A percentile compares a stretch with the other conserved stretches of the same genome.
phyloP scores from a whole-genome alignment of 352 stramenopile genomes.

The Phytophthora macrochlamydospora region DNA sequence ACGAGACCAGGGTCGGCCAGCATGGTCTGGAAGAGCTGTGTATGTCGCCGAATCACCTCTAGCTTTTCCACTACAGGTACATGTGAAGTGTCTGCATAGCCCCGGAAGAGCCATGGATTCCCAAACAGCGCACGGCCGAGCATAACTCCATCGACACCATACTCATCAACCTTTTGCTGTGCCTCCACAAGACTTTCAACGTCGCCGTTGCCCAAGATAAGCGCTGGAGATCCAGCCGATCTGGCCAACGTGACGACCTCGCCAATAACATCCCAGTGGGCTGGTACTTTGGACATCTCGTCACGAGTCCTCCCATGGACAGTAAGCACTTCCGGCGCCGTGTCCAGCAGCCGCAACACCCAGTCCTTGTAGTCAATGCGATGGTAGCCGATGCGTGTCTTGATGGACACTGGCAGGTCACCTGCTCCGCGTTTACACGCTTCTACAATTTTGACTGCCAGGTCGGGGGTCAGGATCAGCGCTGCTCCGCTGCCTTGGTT shows the following conservation, averaged over 20 bases:
- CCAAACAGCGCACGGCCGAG: constrained; percentile 77
- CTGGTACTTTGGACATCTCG: constrained; percentile 84
- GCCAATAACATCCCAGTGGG: constrained; percentile 84
- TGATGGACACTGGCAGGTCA: constrained; percentile 71
- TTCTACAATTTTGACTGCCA: constrained; percentile 68
- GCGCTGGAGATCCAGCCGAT: constrained; percentile 48
- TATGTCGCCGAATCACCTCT: constrained; percentile 66
- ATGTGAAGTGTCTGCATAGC: constrained; percentile 56
- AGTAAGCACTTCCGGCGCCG: constrained; percentile 73
- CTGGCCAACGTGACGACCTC: constrained; percentile 67
- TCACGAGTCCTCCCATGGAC: constrained; percentile 79
- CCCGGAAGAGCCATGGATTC: constrained; percentile 85
- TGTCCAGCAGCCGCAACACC: constrained; percentile 70
- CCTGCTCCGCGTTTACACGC: constrained; percentile 74
- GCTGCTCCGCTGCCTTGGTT: constrained; percentile 77
- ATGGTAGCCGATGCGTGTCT: constrained; percentile 83
- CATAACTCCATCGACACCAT: constrained; percentile 83
- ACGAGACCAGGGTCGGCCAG: constrained; percentile 49
- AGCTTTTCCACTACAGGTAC: constrained; percentile 57
- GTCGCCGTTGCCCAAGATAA: constrained; percentile 85
- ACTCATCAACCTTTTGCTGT: constrained; percentile 64
- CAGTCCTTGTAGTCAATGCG: constrained; percentile 82
- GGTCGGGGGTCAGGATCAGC: constrained; percentile 64
- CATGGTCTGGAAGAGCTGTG: constrained; percentile 70
- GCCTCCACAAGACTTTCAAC: constrained; percentile 70